Base-by-base conservation (phyloP, 768 basidiomycete genomes). In the Hericium erinaceus region DNA sequence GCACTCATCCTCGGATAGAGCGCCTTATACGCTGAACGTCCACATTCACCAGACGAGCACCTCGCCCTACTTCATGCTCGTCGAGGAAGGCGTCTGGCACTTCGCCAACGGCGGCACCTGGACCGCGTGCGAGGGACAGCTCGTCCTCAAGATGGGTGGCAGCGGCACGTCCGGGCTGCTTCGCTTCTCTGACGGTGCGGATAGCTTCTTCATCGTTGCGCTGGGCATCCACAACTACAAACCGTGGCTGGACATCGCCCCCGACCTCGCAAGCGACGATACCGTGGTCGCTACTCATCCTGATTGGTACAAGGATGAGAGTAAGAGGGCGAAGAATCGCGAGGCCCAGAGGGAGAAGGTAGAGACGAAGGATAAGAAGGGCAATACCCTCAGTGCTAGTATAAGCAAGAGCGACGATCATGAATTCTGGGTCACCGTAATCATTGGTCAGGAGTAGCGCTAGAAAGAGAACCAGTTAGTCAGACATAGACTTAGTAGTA, bases 161-260 rank as follows among this genome's bases (percentile, higher is more conserved):
- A 76, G 74, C 57, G 75, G 73, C 44, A 75, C 73, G 0, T 75
- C 73, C 13, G 73, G 76, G 10, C 64, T 65, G 6, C 53, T 77
- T 16, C 72, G 72, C 56, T 68, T 75, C 63, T 33, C 40, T 33
- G 60, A 64, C 7, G 65, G 66, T 49, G 63, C 52, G 8, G 69
- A 65, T 56, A 73, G 75, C 54, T 57, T 49, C 11, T 69, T 73
- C 67, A 52, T 73, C 26, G 60, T 72, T 59, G 66, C 66, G 13
- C 40, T 76, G 22, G 75, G 77, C 1, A 66, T 75, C 24, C 70
- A 77, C 67, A 72, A 72, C 66, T 68, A 70, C 65, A 69, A 68
- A 58, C 63, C 68, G 6, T 76, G 76, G 75, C 64, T 67, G 64
- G 74, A 75, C 59, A 67, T 71, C 41, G 64, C 74, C 54, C 65